Evolutionary conservation across 1,139 yeast genomes (phyloP).

Genomic region (Geotrichum histeridarum): DNA sequence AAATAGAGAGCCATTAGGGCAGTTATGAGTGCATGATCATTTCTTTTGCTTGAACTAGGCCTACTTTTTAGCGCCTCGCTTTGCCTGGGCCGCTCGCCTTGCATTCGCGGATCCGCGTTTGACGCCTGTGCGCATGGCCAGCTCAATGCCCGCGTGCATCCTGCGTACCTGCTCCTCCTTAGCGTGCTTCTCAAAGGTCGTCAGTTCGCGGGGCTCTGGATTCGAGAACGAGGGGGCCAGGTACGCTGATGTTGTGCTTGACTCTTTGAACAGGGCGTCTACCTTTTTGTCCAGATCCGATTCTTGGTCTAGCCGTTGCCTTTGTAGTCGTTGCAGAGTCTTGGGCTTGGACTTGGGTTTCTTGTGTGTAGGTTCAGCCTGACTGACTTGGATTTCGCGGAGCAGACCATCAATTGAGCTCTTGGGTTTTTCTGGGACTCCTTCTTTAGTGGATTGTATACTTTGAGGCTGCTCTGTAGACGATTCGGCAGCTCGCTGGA

Average conservation of each 20-base stretch:
- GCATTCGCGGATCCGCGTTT: not conserved
- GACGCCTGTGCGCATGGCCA: conserved; percentile 12
- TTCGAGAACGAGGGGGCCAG: conserved; percentile 3
- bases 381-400: not conserved
- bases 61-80: no score
- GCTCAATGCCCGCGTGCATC: conserved; percentile 14
- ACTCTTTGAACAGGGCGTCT: conserved; percentile 1
- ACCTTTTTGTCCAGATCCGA: conserved; percentile 3
- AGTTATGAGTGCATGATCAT: no score
- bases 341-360: not conserved
- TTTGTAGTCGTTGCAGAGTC: not conserved
- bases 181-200: not conserved
- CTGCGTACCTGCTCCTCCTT: conserved; percentile 1
- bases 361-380: not conserved
- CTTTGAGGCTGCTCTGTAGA: no score
- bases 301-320: not conserved
- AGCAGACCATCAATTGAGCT: not conserved
- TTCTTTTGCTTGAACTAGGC: no score
- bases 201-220: not conserved
- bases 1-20: not conserved
- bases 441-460: not conserved
- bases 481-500: not conserved
- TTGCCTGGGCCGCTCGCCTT: not conserved
- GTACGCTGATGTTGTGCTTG: conserved; percentile 1
- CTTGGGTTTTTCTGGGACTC: not conserved